Evolutionary conservation across 1,284 basidiomycete genomes (phyloP).

Genomic region (Farysia itapuensis): DNA sequence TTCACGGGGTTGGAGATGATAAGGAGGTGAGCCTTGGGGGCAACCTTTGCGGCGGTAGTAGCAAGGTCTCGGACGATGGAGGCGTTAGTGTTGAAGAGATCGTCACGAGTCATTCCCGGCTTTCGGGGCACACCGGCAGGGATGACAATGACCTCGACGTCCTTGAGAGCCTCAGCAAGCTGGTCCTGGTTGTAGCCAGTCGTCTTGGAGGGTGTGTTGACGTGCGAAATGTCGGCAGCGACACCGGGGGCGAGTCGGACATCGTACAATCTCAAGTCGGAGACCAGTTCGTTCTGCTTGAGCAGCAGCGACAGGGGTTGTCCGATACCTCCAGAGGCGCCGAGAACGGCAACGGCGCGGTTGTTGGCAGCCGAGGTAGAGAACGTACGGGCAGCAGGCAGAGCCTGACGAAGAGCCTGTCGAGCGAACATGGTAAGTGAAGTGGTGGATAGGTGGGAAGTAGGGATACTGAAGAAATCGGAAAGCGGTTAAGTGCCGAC

Average conservation of each 20-base stretch:
- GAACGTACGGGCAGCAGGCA: conserved; percentile 67
- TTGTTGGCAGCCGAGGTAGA: conserved; percentile 73
- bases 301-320: conserved; percentile 80
- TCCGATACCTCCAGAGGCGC: conserved; percentile 80
- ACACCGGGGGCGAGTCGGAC: conserved; percentile 63
- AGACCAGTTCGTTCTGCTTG: conserved; percentile 80
- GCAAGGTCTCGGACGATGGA: conserved; percentile 96
- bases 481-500: too few species aligned
- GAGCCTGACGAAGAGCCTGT: conserved; percentile 37
- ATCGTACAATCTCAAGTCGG: conserved; percentile 64
- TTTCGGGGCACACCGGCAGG: conserved; percentile 75
- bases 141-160: conserved; percentile 88
- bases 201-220: conserved; percentile 84
- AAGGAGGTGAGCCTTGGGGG: conserved; percentile 86
- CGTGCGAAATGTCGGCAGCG: conserved; percentile 66
- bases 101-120: conserved; percentile 85
- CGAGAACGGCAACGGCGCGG: conserved; percentile 84
- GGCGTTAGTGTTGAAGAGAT: conserved; percentile 97
- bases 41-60: conserved; percentile 77
- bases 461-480: not conserved
- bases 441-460: not conserved
- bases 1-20: conserved; percentile 84
- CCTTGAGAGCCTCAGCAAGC: conserved; percentile 81
- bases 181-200: conserved; percentile 72
- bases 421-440: conserved; percentile 48